Conservation (phyloP, 192 early-diverging fungal genomes). For the Hyaloraphidium curvatum region DNA sequence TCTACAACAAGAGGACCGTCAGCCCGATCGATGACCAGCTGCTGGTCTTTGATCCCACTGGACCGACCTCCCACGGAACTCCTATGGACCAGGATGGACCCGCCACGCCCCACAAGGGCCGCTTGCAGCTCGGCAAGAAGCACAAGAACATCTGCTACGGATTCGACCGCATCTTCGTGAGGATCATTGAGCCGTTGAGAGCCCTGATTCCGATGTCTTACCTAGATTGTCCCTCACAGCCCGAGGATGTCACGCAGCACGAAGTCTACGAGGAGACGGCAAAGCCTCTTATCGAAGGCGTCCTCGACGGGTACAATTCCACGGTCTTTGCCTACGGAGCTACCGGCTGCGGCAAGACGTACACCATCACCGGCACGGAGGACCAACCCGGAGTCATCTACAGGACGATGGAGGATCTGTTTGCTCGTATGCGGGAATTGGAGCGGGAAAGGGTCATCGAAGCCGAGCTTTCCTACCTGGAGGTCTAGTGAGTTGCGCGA, state of each 20-base stretch:
- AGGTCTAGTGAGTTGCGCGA: conserved; percentile 19
- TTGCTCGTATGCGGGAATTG: conserved; percentile 19
- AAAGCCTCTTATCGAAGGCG: conserved; percentile 9
- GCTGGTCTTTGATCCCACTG: conserved; percentile 61
- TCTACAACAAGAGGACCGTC: conserved; percentile 12
- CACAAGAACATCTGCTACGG: conserved; percentile 1
- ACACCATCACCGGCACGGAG: conserved; percentile 39
- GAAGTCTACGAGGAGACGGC: conserved; percentile 27
- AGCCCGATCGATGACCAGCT: conserved; percentile 27
- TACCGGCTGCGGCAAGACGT: conserved; percentile 48
- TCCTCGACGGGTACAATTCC: conserved; percentile 40
- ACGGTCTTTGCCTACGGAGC: conserved; percentile 46
- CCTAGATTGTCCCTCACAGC: too few species aligned
- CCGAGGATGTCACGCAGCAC: conserved; percentile 41
- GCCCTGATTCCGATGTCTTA: too few species aligned
- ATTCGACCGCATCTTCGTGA: not conserved
- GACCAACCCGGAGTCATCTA: conserved; percentile 44
- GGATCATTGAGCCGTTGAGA: conserved; percentile 42
- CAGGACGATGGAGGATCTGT: conserved; percentile 42
- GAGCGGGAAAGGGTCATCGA: conserved; percentile 10
- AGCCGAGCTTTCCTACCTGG: conserved; percentile 24
- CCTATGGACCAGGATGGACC: conserved; percentile 24
- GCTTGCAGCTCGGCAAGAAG: not conserved
- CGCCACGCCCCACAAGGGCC: conserved; percentile 24
- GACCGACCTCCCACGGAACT: too few species aligned